Conservation (phyloP, 2,329 filamentous ascomycete species). For the Xylaria sp. region DNA sequence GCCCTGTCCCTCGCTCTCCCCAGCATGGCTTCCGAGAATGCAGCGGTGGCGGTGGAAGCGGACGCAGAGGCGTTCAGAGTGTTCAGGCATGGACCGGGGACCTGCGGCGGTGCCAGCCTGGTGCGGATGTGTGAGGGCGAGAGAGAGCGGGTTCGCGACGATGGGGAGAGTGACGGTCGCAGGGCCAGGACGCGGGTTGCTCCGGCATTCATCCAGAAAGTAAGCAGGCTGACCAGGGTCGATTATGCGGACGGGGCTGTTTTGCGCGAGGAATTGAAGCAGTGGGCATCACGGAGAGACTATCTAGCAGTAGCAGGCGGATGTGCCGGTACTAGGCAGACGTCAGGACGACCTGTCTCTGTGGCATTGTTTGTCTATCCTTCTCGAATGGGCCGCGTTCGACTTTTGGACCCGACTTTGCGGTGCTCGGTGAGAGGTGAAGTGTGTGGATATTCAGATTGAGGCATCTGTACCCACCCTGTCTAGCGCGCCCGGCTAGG, state of each 20-base stretch:
- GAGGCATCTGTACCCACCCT: background rate
- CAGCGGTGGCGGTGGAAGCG: background rate
- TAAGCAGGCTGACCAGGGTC: background rate
- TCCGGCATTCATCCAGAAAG: conserved; percentile 38
- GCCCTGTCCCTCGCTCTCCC: conserved; percentile 45
- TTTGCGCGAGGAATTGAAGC: background rate
- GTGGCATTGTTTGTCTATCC: background rate
- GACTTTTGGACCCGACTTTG: background rate
- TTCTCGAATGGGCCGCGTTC: background rate
- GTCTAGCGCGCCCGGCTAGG: no score
- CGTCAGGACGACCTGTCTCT: background rate
- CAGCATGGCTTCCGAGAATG: conserved; percentile 44
- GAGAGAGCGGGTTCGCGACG: conserved; percentile 18
- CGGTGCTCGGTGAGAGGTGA: background rate
- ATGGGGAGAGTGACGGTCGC: conserved; percentile 26
- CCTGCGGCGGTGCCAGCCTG: conserved; percentile 24
- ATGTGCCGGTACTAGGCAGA: background rate
- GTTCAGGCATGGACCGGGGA: conserved; percentile 34
- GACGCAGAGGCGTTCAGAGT: conserved; percentile 7
- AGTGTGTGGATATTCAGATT: background rate
- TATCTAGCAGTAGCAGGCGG: background rate
- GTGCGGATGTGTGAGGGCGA: conserved; percentile 20
- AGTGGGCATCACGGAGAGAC: background rate
- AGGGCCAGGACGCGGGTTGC: conserved; percentile 33
- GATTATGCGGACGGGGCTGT: background rate